Evolutionary conservation across 2,329 filamentous ascomycete species (phyloP), one percentile per base, ranked within the genome.

Genomic region (Cercospora nicotianae): DNA sequence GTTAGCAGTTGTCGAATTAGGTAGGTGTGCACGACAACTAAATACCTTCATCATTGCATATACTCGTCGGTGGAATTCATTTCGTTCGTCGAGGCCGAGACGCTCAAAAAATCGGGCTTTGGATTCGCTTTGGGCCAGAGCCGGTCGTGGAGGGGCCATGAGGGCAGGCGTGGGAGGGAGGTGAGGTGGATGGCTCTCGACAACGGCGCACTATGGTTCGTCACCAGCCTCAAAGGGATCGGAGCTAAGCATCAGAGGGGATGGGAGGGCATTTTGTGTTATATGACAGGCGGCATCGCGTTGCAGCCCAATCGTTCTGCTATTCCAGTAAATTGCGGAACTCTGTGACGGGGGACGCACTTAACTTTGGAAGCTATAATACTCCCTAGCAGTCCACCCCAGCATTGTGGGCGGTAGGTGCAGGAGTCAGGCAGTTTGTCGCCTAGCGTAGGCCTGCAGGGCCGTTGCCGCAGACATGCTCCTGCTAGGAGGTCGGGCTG

Each of bases 21-120:
- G 23, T 4, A 26, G 23, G 23, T 26, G 23, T 26, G 23, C 23
- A 36, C 13, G 12, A 63, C 13, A 16, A 16, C 10, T 13, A 36
- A 68, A 18, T 72, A 84, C 83, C 74, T 82, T 81, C 76, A 84
- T 81, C 73, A 81, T 70, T 20, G 76, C 79, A 67, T 84, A 82
- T 12, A 82, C 70, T 16, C 75, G 67, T 42, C 75, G 77, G 67
- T 80, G 75, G 20, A 72, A 70, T 61, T 75, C 75, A 66, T 79
- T 76, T 28, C 77, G 72, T 55, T 81, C 80, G 31, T 77, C 78
- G 53, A 83, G 73, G 1, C 80, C 79, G 12, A 84, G 76, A 45
- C 80, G 75, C 63, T 78, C 72, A 68, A 83, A 81, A 63, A 84
- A 79, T 33, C 78, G 78, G 18, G 76, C 74, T 75, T 83, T 83